Evolutionary conservation across 2,329 filamentous ascomycete species (phyloP), one percentile per base, ranked within the genome.

Genomic region (Penicillium sp.): DNA sequence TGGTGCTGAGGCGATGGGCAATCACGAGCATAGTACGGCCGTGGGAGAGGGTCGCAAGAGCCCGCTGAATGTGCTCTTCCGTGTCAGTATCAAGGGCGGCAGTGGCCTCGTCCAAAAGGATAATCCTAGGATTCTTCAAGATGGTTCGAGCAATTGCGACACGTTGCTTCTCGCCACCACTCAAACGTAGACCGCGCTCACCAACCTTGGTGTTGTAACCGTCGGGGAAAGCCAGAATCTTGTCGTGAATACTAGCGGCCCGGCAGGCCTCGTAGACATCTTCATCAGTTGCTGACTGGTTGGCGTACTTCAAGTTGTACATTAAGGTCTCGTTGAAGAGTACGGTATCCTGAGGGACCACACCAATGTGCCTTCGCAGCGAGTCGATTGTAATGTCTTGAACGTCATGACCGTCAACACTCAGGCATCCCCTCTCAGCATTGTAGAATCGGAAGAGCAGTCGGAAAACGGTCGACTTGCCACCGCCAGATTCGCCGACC

Each of bases 391-490:
- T 96, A 59, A 96, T 80, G 65, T 92, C 87, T 73, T 90, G 87
- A 50, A 97, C 90, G 71, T 97, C 87, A 60, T 88, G 85, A 7
- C 89, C 92, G 71, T 98, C 95, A 55, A 99, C 82, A 70, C 89
- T 85, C 58, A 98, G 96, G 69, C 82, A 87, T 37, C 95, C 95
- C 53, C 87, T 84, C 54, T 88, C 83, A 55, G 89, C 86, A 72
- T 97, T 96, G 81, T 98, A 99, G 77, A 97, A 99, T 18, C 95
- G 90, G 82, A 96, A 98, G 73, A 99, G 87, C 50, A 98, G 85
- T 52, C 95, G 89, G 81, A 99, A 97, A 27, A 99, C 85, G 0
- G 95, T 99, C 2, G 94, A 98, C 76, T 99, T 99, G 65, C 95
- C 95, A 59, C 95, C 95, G 47, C 95, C 95, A 35, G 94, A 98